phyloP scores from a whole-genome alignment of 257 asterid species.

The Nicotiana knightiana region DNA sequence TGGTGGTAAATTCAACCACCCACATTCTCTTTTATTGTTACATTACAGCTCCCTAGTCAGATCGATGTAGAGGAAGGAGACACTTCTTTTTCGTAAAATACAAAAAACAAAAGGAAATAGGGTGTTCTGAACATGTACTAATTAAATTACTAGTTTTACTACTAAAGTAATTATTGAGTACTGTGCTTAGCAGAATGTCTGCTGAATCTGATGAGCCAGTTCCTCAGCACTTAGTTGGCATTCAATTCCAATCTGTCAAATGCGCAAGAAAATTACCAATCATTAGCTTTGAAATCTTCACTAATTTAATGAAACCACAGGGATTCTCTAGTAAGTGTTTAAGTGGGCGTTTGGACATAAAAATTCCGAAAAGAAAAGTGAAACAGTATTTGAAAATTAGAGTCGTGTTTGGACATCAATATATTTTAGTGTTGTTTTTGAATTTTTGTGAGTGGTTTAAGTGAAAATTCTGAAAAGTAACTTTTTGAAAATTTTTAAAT shows the following conservation, averaged over 20 bases:
- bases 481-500: too few species aligned
- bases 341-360: too few species aligned
- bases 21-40: constrained; percentile 5
- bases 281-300: constrained; percentile 11
- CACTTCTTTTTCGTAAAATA: background rate
- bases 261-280: background rate
- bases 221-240: constrained; percentile 98
- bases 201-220: constrained; percentile 82
- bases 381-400: too few species aligned
- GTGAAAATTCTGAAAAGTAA: too few species aligned
- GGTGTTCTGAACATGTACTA: background rate
- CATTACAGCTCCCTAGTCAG: background rate
- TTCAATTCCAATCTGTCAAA: constrained; percentile 75
- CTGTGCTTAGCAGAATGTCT: constrained; percentile 59
- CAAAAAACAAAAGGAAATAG: background rate
- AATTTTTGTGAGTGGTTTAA: too few species aligned
- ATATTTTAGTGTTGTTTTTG: too few species aligned
- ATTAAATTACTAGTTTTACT: background rate
- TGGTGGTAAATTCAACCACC: background rate
- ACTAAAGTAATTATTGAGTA: constrained; percentile 10
- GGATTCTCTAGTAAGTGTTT: background rate
- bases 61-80: background rate
- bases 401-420: too few species aligned
- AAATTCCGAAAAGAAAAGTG: too few species aligned
- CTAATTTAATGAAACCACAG: background rate